Conservation (phyloP, 805 yeast species). For the Nakazawaea molendinolei region DNA sequence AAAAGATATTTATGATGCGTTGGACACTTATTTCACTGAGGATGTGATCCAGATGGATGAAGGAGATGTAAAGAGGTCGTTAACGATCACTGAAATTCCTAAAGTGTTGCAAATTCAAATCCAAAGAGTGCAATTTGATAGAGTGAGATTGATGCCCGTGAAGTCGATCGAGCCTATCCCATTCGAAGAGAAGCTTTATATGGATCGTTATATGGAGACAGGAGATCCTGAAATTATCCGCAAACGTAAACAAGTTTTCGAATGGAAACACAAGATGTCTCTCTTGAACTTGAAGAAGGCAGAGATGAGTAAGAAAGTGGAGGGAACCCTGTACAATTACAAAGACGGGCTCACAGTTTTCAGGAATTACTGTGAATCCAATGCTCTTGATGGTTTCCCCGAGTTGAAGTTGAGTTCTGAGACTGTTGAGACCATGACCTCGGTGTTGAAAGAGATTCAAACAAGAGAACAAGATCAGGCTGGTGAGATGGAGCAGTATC, state of each 20-base stretch:
- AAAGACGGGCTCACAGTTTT: slow-evolving; percentile 52
- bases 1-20: slow-evolving; percentile 80
- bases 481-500: slow-evolving; percentile 35
- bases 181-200: slow-evolving; percentile 67
- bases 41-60: slow-evolving; percentile 64
- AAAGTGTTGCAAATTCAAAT: slow-evolving; percentile 85
- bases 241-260: slow-evolving; percentile 50
- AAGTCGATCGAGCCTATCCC: slow-evolving; percentile 81
- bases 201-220: slow-evolving; percentile 84
- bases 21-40: slow-evolving; percentile 76
- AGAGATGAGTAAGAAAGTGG: slow-evolving; percentile 38
- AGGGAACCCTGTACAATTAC: slow-evolving; percentile 36
- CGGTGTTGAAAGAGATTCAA: slow-evolving; percentile 32
- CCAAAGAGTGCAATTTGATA: slow-evolving; percentile 88
- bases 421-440: slow-evolving; percentile 40
- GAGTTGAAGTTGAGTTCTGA: slow-evolving; percentile 38
- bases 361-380: slow-evolving; percentile 44
- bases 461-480: slow-evolving; percentile 20
- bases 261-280: slow-evolving; percentile 54
- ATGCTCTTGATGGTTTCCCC: slow-evolving; percentile 28
- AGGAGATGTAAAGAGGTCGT: slow-evolving; percentile 66
- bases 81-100: slow-evolving; percentile 69
- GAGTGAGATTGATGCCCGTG: slow-evolving; percentile 63
- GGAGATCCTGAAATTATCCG: slow-evolving; percentile 45
- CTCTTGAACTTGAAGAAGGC: slow-evolving; percentile 36